phyloP scores from a whole-genome alignment of 148 eudicot genomes.

The Silene latifolia region DNA sequence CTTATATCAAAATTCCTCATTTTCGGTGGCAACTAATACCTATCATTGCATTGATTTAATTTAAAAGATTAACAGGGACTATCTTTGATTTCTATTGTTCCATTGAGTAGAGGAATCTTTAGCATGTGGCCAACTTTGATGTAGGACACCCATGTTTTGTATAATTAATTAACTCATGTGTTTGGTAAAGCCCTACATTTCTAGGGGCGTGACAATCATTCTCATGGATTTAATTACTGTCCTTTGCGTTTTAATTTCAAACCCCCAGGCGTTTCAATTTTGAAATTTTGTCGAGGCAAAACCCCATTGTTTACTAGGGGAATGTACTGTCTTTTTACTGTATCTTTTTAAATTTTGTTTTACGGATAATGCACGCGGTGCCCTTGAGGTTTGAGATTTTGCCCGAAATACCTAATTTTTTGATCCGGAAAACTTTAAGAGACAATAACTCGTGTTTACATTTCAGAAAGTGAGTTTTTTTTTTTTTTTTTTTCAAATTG shows the following conservation, averaged over 20 bases:
- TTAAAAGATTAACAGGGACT: background rate
- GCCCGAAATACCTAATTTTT: too few species aligned
- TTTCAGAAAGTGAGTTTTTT: too few species aligned
- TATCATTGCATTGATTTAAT: too few species aligned
- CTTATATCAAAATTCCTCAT: too few species aligned
- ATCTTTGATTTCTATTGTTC: background rate
- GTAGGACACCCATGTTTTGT: conserved; percentile 28
- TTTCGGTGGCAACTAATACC: too few species aligned
- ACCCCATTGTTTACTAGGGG: background rate
- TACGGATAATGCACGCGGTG: too few species aligned
- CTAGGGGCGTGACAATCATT: conserved; percentile 1
- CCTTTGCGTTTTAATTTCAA: background rate
- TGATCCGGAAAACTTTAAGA: too few species aligned
- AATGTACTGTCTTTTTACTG: background rate
- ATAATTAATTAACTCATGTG: conserved; percentile 31
- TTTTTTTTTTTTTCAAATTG: too few species aligned
- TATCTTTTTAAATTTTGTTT: too few species aligned
- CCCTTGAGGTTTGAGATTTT: too few species aligned
- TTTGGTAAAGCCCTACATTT: conserved; percentile 7
- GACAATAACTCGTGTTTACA: too few species aligned
- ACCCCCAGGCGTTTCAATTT: background rate
- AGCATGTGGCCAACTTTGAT: conserved; percentile 31
- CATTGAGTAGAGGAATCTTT: conserved; percentile 3
- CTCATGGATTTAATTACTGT: background rate
- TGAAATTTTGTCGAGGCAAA: background rate